Evolutionary conservation across 768 basidiomycete genomes (phyloP), one percentile per base, ranked within the genome.

Genomic region (Panaeolus cyanescens): DNA sequence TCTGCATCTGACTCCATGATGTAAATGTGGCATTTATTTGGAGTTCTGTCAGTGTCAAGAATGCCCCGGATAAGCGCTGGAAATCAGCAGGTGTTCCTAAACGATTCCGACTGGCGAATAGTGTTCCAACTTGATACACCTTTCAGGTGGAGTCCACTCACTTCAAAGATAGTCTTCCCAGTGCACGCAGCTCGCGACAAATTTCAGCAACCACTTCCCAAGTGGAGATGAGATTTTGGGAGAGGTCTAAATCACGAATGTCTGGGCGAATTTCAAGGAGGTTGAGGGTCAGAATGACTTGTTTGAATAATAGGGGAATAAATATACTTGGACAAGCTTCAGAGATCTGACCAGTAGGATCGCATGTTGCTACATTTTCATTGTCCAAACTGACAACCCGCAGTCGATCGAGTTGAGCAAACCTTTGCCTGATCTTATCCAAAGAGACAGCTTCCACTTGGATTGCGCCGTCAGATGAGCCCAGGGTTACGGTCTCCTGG

Each of bases 381-480:
- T 79, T 80, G 68, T 96, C 92, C 30, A 97, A 77, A 61, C 95
- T 95, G 56, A 91, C 85, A 71, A 95, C 90, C 57, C 86, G 85
- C 55, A 99, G 78, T 17, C 80, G 80, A 53, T 82, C 80, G 19
- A 98, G 74, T 57, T 85, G 77, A 4, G 89, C 78, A 28, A 96
- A 81, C 50, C 89, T 90, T 28, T 77, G 75, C 68, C 90, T 83
- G 59, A 97, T 85, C 70, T 89, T 92, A 68, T 92, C 89, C 28
- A 97, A 77, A 45, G 86, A 83, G 3, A 95, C 91, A 4, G 92
- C 94, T 72, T 96, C 91, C 12, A 99, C 92, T 64, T 90, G 79
- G 65, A 99, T 95, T 4, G 85, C 80, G 30, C 92, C 91, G 55
- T 85, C 82, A 22, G 95, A 96, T 1, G 92, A 93, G 30, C 94